Conservation (phyloP, 805 yeast genomes). For the Candida chauliodis region DNA sequence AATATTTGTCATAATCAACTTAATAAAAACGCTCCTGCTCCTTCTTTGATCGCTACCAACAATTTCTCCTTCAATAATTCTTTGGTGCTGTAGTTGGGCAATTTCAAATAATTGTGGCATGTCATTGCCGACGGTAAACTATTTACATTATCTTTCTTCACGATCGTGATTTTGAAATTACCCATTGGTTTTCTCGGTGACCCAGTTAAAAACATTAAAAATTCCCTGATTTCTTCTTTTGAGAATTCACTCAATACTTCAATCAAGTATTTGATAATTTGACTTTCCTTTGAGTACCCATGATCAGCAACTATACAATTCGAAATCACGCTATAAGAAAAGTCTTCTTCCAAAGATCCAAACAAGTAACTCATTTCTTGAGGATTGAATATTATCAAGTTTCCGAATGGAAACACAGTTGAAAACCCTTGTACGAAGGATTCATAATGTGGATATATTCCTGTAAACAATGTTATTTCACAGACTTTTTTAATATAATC, state of each 20-base stretch:
- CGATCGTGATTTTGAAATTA: conserved; percentile 89
- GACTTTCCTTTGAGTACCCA: conserved; percentile 75
- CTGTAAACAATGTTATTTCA: conserved; percentile 57
- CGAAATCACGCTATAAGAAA: conserved; percentile 64
- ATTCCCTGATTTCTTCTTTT: conserved; percentile 57
- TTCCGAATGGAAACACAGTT: conserved; percentile 72
- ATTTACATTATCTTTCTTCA: conserved; percentile 74
- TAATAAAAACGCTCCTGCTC: conserved; percentile 80
- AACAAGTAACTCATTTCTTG: conserved; percentile 68
- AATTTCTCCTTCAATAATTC: conserved; percentile 59
- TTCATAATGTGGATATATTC: conserved; percentile 60
- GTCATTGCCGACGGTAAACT: conserved; percentile 97
- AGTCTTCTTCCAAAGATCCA: conserved; percentile 83
- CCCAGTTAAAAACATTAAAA: conserved; percentile 87
- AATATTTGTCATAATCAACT: conserved; percentile 39
- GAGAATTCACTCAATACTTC: conserved; percentile 56
- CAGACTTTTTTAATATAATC: conserved; percentile 54
- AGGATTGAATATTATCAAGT: conserved; percentile 68
- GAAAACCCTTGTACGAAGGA: conserved; percentile 80
- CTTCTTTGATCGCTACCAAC: conserved; percentile 74
- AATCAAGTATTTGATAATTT: conserved; percentile 57
- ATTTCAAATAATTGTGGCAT: conserved; percentile 88
- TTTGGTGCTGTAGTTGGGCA: conserved; percentile 74
- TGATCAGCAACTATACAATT: conserved; percentile 78
- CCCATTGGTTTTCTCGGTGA: conserved; percentile 92